These are phyloP conservation scores for Talaromyces sp. DNA, from an alignment of 2,329 filamentous ascomycete genomes.

Conservation along the genomic window DNA sequence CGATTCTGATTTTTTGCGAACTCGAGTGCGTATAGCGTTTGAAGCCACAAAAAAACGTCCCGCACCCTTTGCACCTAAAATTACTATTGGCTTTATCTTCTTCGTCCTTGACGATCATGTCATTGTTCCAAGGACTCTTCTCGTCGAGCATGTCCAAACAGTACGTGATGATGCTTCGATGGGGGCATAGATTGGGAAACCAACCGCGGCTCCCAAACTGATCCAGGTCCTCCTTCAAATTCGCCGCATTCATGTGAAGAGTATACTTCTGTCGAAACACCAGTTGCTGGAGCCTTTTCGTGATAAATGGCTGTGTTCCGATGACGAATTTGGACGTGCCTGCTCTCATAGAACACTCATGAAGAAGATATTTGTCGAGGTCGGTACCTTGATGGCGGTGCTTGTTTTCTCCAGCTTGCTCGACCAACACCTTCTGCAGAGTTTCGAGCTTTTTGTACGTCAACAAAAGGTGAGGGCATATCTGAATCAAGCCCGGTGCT, in stretches of 20 bases:
- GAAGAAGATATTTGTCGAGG: not conserved
- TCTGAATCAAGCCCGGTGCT: slow-evolving; percentile 5
- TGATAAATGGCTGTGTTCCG: not conserved
- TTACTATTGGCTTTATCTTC: not conserved
- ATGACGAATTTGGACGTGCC: not conserved
- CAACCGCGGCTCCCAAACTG: not conserved
- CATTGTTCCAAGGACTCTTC: not conserved
- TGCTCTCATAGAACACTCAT: slow-evolving; percentile 1
- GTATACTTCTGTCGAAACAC: not conserved
- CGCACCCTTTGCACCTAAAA: slow-evolving; percentile 4
- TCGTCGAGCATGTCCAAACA: slow-evolving; percentile 11
- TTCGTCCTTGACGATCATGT: not conserved
- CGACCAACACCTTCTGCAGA: not conserved
- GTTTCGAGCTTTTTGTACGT: slow-evolving; percentile 14
- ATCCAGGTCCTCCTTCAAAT: not conserved
- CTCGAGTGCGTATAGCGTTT: not conserved
- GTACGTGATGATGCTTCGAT: slow-evolving; percentile 2
- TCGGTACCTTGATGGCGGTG: not conserved
- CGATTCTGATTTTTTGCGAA: not conserved
- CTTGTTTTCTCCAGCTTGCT: not conserved
- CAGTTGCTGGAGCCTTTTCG: not conserved
- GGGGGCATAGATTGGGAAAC: slow-evolving; percentile 16
- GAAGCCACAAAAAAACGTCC: not conserved
- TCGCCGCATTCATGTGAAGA: not conserved
- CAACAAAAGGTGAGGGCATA: slow-evolving; percentile 14